Percentiles rank a stretch among this genome's conserved stretches.
These are phyloP conservation scores for Diplodia intermedia DNA, from an alignment of 2,329 filamentous ascomycete species.

Conservation along the genomic window DNA sequence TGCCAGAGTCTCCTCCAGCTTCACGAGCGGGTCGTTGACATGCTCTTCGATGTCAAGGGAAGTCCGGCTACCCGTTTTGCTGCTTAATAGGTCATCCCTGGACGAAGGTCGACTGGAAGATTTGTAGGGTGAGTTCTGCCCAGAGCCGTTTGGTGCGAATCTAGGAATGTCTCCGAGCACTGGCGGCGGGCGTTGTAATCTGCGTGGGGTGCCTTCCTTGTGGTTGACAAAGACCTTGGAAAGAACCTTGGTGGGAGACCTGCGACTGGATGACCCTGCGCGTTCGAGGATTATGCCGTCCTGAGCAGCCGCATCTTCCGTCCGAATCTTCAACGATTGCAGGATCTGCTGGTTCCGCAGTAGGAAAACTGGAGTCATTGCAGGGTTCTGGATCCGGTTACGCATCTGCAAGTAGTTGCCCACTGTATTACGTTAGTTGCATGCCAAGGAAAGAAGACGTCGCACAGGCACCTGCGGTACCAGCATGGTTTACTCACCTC, in stretches of 20 bases:
- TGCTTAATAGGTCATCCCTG: conserved; percentile 20
- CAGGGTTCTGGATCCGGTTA: conserved; percentile 70
- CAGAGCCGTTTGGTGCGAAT: conserved; percentile 39
- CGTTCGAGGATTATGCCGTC: conserved; percentile 42
- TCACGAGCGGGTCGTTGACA: conserved; percentile 58
- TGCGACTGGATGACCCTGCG: conserved; percentile 65
- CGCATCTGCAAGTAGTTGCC: conserved; percentile 75
- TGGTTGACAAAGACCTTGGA: conserved; percentile 77
- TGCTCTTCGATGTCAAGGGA: conserved; percentile 15
- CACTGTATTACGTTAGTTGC: conserved; percentile 56
- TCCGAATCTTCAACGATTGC: conserved; percentile 69
- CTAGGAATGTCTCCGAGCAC: conserved; percentile 46
- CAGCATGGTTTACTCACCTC: conserved; percentile 62
- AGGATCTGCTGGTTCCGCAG: conserved; percentile 80
- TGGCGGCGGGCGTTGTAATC: conserved; percentile 44
- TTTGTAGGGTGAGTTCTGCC: conserved; percentile 38
- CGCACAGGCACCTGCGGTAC: neutral
- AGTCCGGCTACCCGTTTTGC: conserved; percentile 13
- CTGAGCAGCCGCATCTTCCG: conserved; percentile 50
- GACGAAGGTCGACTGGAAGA: conserved; percentile 43
- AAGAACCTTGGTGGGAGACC: conserved; percentile 89
- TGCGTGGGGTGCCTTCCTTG: conserved; percentile 47
- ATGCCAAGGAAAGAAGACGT: neutral
- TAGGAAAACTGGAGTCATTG: conserved; percentile 71
- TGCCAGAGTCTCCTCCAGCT: conserved; percentile 83